Evolutionary conservation across 2,329 filamentous ascomycete species (phyloP), one percentile per base, ranked within the genome.

Genomic region (Pseudopyrenochaeta lycopersici): DNA sequence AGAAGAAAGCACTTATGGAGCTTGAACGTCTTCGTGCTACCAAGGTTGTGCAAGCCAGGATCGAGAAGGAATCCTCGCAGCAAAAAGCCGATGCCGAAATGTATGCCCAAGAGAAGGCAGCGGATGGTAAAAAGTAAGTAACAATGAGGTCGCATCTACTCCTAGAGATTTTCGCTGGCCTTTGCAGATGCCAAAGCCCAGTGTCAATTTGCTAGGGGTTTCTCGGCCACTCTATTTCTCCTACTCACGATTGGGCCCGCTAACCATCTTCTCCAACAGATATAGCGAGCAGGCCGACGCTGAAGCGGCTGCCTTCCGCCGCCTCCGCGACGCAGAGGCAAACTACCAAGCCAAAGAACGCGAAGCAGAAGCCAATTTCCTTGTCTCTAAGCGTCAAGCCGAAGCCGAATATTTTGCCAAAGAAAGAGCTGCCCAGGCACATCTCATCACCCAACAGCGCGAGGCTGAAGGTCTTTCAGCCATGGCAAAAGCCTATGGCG

Each of bases 401-500:
- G 76, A 78, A 47, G 77, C 75, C 3, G 67, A 71, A 17, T 76
- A 73, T 60, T 76, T 79, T 54, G 62, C 71, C 14, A 71, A 73
- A 30, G 75, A 80, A 54, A 82, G 84, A 59, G 80, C 83, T 32
- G 86, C 87, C 11, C 85, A 90, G 56, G 87, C 87, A 1, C 75
- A 79, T 10, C 83, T 86, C 45, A 79, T 87, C 55, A 77, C 78
- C 15, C 84, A 87, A 68, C 83, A 91, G 69, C 88, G 88, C 64
- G 89, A 94, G 72, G 91, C 91, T 2, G 89, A 92, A 67, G 92
- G 89, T 78, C 79, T 94, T 31, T 75, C 80, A 0, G 90, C 90
- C 65, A 91, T 92, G 86, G 90, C 91, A 1, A 87, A 88, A 49
- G 91, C 90, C n/a, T 96, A 95, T 75, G 82, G 81, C 59, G 86